Base-by-base conservation (phyloP, 2,329 filamentous ascomycete species). In the Paraconiothyrium brasiliense region DNA sequence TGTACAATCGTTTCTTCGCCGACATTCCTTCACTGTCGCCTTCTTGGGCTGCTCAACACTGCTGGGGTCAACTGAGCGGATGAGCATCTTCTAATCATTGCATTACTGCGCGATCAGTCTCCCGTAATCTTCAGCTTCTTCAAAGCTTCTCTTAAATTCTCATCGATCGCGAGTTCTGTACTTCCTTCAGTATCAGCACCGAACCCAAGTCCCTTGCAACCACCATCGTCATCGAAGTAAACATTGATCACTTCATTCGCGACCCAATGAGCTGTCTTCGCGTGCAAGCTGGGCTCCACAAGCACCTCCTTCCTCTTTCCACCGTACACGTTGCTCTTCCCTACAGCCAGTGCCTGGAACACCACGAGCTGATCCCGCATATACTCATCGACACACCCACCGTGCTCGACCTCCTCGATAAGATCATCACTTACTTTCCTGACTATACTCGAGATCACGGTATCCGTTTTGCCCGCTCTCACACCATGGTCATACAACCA, bases 301-400 rank as follows among this genome's bases (percentile, higher is more conserved):
- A 67, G 37, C 8, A 56, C 61, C 7, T 63, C 66, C 11, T 72
- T 67, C 27, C 61, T 67, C 61, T 27, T 63, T 2, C 73, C 70
- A n/a, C 69, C 71, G 63, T 71, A 71, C 0, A 84, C 76, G 0
- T 54, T 50, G 62, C 79, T 81, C 41, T 34, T 67, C 0, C 83
- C 83, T 9, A 75, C 66, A 4, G 85, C 84, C 22, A 89, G 72
- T 16, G 84, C 84, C 68, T 88, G 85, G 60, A 87, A 89, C 0
- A 89, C 80, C 1, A 88, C 83, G 30, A 89, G 65, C 67, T 89
- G 87, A 71, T 89, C 87, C 47, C 84, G 77, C 81, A 87, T 81
- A 63, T 82, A 79, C 68, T 82, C 80, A 66, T 89, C 87, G 4
- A 87, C 81, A 65, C 81, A 84, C 0, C 84, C 81, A 0, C 76